These are phyloP conservation scores for Mycena sanguinolenta DNA, from an alignment of 768 basidiomycete genomes.

Conservation along the genomic window DNA sequence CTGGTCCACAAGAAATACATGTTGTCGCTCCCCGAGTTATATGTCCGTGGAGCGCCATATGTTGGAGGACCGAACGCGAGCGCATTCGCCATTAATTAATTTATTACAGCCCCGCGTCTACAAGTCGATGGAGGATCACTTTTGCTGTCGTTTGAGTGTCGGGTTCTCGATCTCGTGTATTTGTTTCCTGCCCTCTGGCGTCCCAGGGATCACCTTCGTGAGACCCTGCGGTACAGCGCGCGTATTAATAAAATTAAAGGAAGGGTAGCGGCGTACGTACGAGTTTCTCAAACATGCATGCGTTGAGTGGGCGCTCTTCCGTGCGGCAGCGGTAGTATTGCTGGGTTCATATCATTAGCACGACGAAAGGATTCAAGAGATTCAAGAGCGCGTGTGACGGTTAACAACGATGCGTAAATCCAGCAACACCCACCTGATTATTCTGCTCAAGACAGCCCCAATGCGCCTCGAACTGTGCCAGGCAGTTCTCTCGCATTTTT, in stretches of 20 bases:
- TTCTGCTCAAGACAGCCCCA: conserved; percentile 95
- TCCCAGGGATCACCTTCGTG: conserved; percentile 90
- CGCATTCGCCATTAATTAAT: not conserved
- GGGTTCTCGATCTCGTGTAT: conserved; percentile 93
- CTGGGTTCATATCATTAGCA: conserved; percentile 55
- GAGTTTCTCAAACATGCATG: conserved; percentile 96
- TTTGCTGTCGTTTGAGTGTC: conserved; percentile 87
- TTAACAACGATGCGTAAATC: too few relatives aligned
- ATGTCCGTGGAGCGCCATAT: too few relatives aligned
- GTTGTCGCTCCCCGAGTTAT: too few relatives aligned
- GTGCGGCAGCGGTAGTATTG: conserved; percentile 92
- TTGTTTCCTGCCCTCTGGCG: conserved; percentile 83
- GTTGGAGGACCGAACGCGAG: too few relatives aligned
- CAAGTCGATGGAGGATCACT: conserved; percentile 55
- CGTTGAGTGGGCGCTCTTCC: conserved; percentile 88
- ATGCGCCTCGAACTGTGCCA: conserved; percentile 88
- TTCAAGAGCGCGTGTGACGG: not conserved
- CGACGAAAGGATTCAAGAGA: too few relatives aligned
- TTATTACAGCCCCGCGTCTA: not conserved
- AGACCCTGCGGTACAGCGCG: conserved; percentile 73
- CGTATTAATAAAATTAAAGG: not conserved
- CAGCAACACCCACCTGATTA: conserved; percentile 89
- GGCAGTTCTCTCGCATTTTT: conserved; percentile 94
- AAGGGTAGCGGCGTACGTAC: conserved; percentile 62
- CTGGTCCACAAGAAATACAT: too few relatives aligned